A percentile compares a stretch with the other conserved stretches of the same genome.
These are phyloP conservation scores for Irpex rosettiformis DNA, from an alignment of 1,284 basidiomycete species.

Conservation along the genomic window DNA sequence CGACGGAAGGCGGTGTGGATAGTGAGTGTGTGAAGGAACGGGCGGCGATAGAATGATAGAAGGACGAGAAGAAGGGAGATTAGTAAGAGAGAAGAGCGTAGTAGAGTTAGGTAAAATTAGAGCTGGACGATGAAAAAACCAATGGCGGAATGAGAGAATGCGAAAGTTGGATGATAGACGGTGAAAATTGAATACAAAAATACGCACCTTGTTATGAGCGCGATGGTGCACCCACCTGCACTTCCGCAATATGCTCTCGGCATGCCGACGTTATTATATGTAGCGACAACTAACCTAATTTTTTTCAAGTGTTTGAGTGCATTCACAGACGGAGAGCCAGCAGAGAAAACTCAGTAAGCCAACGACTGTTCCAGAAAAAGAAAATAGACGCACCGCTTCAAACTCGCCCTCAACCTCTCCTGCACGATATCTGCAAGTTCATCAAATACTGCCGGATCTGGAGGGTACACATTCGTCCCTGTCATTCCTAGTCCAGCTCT, in stretches of 20 bases:
- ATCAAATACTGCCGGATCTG: conserved; percentile 61
- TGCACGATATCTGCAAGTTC: conserved; percentile 54
- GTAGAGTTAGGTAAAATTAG: not conserved
- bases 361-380: no score
- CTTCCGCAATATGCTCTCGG: conserved; percentile 67
- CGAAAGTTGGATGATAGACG: conserved; percentile 29
- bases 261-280: conserved; percentile 75
- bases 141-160: conserved; percentile 16
- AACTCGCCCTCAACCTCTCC: conserved; percentile 59
- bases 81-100: not conserved
- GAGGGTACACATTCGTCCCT: conserved; percentile 13
- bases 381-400: no score
- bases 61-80: not conserved
- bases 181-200: not conserved
- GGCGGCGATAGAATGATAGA: not conserved
- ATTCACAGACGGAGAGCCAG: no score
- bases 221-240: conserved; percentile 47
- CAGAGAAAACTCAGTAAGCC: no score
- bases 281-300: conserved; percentile 48
- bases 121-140: not conserved
- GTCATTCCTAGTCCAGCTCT: not conserved
- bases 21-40: not conserved
- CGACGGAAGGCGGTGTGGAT: not conserved
- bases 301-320: no score
- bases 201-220: conserved; percentile 26